Percentiles rank a stretch among this genome's conserved stretches.
Conservation (phyloP, 495 filamentous ascomycete genomes). For the Penicillium macrosclerotiorum region DNA sequence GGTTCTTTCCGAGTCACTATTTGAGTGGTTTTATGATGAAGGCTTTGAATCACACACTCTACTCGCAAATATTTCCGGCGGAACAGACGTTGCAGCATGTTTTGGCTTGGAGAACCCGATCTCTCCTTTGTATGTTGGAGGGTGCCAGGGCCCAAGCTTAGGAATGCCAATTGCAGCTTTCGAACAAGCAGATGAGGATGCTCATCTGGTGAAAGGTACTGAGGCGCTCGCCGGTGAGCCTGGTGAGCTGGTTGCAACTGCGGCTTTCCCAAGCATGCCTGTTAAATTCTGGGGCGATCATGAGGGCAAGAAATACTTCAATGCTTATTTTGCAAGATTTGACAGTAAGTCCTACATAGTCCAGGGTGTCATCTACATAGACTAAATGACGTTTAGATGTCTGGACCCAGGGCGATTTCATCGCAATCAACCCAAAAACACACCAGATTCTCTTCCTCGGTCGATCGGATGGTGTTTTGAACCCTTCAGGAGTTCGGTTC, state of each 20-base stretch:
- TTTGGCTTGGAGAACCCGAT: constrained; percentile 68
- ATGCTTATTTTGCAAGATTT: constrained; percentile 71
- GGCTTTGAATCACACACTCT: constrained; percentile 65
- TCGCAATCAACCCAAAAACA: constrained; percentile 64
- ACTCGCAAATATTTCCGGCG: constrained; percentile 70
- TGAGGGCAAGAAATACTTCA: constrained; percentile 56
- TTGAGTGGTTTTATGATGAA: constrained; percentile 78
- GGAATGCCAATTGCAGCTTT: constrained; percentile 66
- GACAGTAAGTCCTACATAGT: constrained; percentile 30
- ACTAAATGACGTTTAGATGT: constrained; percentile 40
- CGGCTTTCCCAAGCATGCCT: constrained; percentile 70
- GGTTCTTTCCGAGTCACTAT: constrained; percentile 70
- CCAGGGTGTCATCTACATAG: background rate
- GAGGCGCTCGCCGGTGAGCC: constrained; percentile 57
- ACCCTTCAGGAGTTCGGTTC: constrained; percentile 75
- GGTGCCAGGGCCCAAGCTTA: constrained; percentile 60
- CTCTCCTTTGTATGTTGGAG: constrained; percentile 66
- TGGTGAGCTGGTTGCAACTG: constrained; percentile 69
- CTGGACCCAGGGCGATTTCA: constrained; percentile 84
- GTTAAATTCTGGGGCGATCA: constrained; percentile 68
- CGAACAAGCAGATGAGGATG: constrained; percentile 54
- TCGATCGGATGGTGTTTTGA: constrained; percentile 75
- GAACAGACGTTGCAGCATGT: constrained; percentile 73
- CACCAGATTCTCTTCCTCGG: constrained; percentile 65
- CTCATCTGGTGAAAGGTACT: constrained; percentile 49